Percentiles rank a stretch among this genome's conserved stretches.
These are phyloP conservation scores for Ascochyta lentis DNA, from an alignment of 2,329 filamentous ascomycete genomes.

Conservation along the genomic window DNA sequence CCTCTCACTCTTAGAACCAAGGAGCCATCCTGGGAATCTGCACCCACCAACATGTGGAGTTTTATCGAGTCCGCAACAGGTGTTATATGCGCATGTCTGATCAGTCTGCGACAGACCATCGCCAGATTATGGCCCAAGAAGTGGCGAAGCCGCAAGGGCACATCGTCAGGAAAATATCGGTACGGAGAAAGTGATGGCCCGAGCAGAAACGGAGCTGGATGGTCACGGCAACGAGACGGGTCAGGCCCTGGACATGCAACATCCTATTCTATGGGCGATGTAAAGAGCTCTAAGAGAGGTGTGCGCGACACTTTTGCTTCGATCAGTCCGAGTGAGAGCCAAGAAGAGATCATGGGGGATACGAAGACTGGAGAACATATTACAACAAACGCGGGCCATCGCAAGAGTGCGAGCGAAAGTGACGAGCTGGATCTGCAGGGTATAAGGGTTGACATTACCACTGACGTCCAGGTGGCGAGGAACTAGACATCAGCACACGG, in stretches of 20 bases:
- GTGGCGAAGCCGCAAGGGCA: conserved; percentile 19
- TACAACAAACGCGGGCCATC: not conserved
- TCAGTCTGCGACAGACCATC: conserved; percentile 30
- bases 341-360: conserved; percentile 18
- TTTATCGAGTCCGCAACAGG: conserved; percentile 37
- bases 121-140: conserved; percentile 21
- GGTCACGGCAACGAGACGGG: not conserved
- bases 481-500: too few species aligned
- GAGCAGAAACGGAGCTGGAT: not conserved
- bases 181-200: conserved; percentile 5
- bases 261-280: conserved; percentile 4
- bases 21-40: conserved; percentile 33
- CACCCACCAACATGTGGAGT: conserved; percentile 37
- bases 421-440: conserved; percentile 11
- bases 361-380: conserved; percentile 6
- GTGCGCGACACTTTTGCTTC: conserved; percentile 9
- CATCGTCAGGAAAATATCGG: conserved; percentile 10
- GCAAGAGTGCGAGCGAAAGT: conserved; percentile 5
- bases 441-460: conserved; percentile 17
- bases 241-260: not conserved
- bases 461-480: conserved; percentile 16
- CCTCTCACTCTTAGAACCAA: conserved; percentile 24
- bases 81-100: conserved; percentile 37
- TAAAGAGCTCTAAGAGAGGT: conserved; percentile 9
- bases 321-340: conserved; percentile 22